Evolutionary conservation across 805 yeast genomes (phyloP), one percentile per base, ranked within the genome.

Genomic region (Saccharomycopsis capsularis): DNA sequence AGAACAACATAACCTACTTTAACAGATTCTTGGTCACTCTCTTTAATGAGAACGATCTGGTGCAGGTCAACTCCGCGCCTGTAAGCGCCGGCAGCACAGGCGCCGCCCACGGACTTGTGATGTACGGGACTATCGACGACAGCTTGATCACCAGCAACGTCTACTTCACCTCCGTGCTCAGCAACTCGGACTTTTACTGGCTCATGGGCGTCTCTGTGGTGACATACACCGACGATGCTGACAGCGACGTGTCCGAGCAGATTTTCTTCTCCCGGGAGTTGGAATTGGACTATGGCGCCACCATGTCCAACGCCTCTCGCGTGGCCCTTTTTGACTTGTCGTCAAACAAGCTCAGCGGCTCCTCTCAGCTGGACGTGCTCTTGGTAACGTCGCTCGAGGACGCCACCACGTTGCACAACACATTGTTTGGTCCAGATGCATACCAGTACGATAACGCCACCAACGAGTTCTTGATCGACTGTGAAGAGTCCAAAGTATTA

Each of bases 111-210:
- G 53, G 50, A 3, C 18, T 47, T 13, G 34, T 49, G 16, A 25
- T 41, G 5, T 49, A 46, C 21, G 53, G 53, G 3, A 42, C 13
- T 16, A 18, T 37, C 18, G 25, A 40, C 19, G 44, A 40, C 13
- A 29, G 25, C 16, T 34, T 49, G 19, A 25, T 49, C 29, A 47
- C 24, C 19, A 39, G 40, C 23, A 21, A 37, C n/a, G 43, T 49
- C 25, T 49, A 45, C 32, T 49, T 49, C 38, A 49, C 53, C 19
- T 15, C 41, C 11, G 50, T 30, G 9, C 48, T 49, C 21, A 23
- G 19, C 22, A 49, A 38, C 38, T 35, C 40, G n/a, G 40, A 46
- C n/a, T 45, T 46, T 32, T 45, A 34, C 19, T 49, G 53, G 53
- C 49, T 49, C 13, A 36, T 46, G 15, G 53, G 53, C 6, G 41